phyloP scores from a whole-genome alignment of 164 flowering plant species.

The Stephania yunnanensis region DNA sequence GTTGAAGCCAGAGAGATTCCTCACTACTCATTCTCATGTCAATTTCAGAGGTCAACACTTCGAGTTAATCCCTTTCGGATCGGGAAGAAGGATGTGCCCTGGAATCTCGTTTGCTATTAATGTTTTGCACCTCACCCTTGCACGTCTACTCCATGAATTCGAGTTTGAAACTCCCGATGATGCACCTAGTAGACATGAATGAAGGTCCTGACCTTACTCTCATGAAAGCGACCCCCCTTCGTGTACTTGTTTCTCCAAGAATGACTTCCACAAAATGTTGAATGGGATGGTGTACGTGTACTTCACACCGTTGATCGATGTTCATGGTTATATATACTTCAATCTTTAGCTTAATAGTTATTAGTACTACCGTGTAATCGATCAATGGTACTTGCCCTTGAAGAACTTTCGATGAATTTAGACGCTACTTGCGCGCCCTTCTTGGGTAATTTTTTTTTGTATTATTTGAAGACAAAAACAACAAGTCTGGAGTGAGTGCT shows the following conservation, averaged over 20 bases:
- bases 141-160: conserved; percentile 9
- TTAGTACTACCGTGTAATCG: too few relatives aligned
- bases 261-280: background rate
- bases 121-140: conserved; percentile 11
- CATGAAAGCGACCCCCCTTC: conserved; percentile 27
- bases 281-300: too few relatives aligned
- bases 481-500: too few relatives aligned
- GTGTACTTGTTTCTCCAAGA: conserved; percentile 21
- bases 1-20: conserved; percentile 15
- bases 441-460: too few relatives aligned
- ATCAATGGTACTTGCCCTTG: too few relatives aligned
- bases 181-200: conserved; percentile 8
- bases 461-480: too few relatives aligned
- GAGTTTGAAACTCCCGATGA: conserved; percentile 2
- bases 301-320: too few relatives aligned
- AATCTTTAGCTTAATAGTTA: too few relatives aligned
- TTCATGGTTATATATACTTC: too few relatives aligned
- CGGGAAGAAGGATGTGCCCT: conserved; percentile 12
- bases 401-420: too few relatives aligned
- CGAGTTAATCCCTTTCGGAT: conserved; percentile 16
- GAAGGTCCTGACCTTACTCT: conserved; percentile 15
- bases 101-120: conserved; percentile 6
- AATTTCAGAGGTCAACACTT: conserved; percentile 11
- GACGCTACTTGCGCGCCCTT: too few relatives aligned
- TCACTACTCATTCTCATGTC: conserved; percentile 3